Percentiles rank a stretch among this genome's conserved stretches.
Conservation (phyloP, 2,329 filamentous ascomycete genomes). For the Myriangium duriaei region DNA sequence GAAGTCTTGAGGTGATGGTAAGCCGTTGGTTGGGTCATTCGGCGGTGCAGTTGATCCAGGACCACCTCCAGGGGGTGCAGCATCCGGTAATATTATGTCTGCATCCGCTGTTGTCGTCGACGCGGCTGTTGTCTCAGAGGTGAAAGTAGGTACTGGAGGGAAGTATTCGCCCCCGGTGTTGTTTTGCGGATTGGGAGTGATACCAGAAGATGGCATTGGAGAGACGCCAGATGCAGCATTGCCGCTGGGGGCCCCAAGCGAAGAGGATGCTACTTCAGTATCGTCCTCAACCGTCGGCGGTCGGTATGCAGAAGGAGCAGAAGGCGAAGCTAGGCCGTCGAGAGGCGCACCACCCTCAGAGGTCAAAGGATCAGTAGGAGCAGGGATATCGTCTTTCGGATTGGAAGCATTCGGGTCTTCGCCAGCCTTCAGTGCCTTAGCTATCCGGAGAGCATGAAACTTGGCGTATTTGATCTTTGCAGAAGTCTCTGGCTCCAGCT, state of each 20-base stretch:
- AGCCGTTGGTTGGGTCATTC: constrained; percentile 12
- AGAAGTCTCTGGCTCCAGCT: constrained; percentile 58
- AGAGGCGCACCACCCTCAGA: neutral
- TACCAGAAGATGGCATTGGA: constrained; percentile 22
- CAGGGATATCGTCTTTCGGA: constrained; percentile 51
- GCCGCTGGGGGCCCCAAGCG: constrained; percentile 27
- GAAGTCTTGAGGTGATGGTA: constrained; percentile 13
- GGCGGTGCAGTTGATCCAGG: constrained; percentile 9
- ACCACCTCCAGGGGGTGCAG: neutral
- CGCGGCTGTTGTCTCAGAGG: constrained; percentile 24
- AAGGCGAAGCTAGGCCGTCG: neutral
- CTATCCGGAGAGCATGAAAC: constrained; percentile 83
- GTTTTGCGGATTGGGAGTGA: constrained; percentile 28
- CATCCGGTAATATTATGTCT: constrained; percentile 8
- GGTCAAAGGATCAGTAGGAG: constrained; percentile 16
- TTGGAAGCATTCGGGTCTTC: constrained; percentile 89
- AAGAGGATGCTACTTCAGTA: constrained; percentile 43
- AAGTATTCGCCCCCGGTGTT: constrained; percentile 44
- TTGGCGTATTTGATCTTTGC: constrained; percentile 94
- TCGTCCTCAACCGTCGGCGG: constrained; percentile 49
- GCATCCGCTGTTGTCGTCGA: constrained; percentile 25
- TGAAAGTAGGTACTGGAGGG: constrained; percentile 37
- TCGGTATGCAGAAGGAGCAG: constrained; percentile 16
- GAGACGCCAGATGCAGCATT: constrained; percentile 37
- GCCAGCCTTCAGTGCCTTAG: constrained; percentile 80